Evolutionary conservation across 2,329 filamentous ascomycete species (phyloP), one percentile per base, ranked within the genome.

Genomic region (Sclerotinia nivalis): DNA sequence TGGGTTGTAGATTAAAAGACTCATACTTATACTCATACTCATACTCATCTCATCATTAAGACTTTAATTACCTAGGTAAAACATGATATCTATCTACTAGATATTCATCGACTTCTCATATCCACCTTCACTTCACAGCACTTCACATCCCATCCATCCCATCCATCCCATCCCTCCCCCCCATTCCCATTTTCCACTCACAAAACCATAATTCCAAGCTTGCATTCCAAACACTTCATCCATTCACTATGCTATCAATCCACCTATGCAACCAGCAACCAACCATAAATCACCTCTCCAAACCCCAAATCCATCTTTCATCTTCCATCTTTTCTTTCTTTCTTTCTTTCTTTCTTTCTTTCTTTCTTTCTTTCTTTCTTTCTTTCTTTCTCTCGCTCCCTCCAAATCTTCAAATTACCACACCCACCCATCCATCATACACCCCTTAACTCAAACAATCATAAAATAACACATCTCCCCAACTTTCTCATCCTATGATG

Each of bases 391-490:
- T n/a, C 55, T 37, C 34, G 10, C 34, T 22, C 37, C 37, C 12
- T 43, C 22, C 22, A 58, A 64, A 64, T 52, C 15, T 12, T 52
- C 61, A 64, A 52, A 64, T 64, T 64, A 64, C 47, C 22, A 64
- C 31, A 43, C 10, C 31, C 31, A 52, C 6, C 37, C 37, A 43
- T 28, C 34, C 18, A 49, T 22, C 45, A 13, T 15, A 25, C 31
- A 49, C 20, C 15, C 34, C n/a, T 4, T 22, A 18, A 64, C 40
- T 12, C 12, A 64, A 10, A 37, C 9, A 64, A 34, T 69, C 25
- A 69, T 69, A 69, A 69, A 45, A 69, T 69, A 31, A 69, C 67
- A 64, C 67, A 69, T 55, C 58, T 64, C 47, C 67, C 67, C 31
- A 69, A 64, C 25, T 20, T 52, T 31, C 34, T 64, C 25, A 50